Evolutionary conservation across 176 grass and related monocot genomes (phyloP).

Genomic region (Carex pumila): DNA sequence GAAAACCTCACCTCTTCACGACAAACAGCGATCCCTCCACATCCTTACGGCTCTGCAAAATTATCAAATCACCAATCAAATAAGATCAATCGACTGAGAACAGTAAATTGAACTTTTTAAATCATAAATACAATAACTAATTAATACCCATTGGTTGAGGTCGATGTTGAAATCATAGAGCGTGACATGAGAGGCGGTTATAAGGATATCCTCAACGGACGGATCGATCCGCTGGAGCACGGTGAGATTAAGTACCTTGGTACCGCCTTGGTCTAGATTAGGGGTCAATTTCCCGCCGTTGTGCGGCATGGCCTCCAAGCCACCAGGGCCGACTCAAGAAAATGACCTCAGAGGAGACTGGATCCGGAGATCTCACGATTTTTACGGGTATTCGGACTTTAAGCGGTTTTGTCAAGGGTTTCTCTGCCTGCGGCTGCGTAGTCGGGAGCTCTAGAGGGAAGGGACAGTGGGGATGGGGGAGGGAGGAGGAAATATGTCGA

Average conservation of each 20-base stretch:
- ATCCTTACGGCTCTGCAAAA: slow-evolving; percentile 75
- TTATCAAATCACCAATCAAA: background rate
- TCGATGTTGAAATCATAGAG: slow-evolving; percentile 95
- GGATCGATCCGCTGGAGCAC: slow-evolving; percentile 88
- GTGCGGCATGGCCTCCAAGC: slow-evolving; percentile 28
- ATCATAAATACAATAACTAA: background rate
- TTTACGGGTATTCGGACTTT: background rate
- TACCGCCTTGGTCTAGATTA: slow-evolving; percentile 72
- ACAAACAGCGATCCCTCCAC: slow-evolving; percentile 92
- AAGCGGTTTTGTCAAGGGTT: background rate
- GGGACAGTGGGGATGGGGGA: slow-evolving; percentile 5
- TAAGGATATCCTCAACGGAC: slow-evolving; percentile 88
- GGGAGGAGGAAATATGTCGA: background rate
- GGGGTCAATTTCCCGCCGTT: slow-evolving; percentile 71
- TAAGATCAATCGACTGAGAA: slow-evolving; percentile 9
- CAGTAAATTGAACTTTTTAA: background rate
- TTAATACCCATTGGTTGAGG: slow-evolving; percentile 75
- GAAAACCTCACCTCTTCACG: slow-evolving; percentile 58
- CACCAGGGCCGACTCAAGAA: background rate
- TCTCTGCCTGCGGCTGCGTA: background rate
- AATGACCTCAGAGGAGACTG: slow-evolving; percentile 15
- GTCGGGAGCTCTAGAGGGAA: background rate
- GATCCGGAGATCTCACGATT: background rate
- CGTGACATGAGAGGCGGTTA: slow-evolving; percentile 81
- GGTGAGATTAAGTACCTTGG: slow-evolving; percentile 78